These are phyloP conservation scores for Chrysophaeum taylorii DNA, from an alignment of 352 stramenopile species.

Conservation along the genomic window DNA sequence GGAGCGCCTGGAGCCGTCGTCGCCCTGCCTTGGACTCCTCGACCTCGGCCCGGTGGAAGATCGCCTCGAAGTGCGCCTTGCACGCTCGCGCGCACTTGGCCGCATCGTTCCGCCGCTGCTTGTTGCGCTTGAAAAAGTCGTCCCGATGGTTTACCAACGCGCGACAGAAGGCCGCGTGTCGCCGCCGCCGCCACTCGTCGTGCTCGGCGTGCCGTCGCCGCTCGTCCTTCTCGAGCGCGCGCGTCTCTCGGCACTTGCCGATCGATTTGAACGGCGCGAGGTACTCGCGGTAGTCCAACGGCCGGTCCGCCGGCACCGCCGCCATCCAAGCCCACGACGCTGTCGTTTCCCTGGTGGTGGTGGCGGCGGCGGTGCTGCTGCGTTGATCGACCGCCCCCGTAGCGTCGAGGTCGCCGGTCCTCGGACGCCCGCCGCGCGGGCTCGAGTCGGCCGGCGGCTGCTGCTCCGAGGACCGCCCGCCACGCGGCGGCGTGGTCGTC, in stretches of 20 bases:
- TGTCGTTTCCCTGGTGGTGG: too few relatives aligned
- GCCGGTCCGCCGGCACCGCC: background rate
- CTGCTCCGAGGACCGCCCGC: too few relatives aligned
- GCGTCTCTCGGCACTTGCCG: background rate
- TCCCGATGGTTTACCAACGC: background rate
- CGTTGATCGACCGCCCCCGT: too few relatives aligned
- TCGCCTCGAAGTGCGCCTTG: background rate
- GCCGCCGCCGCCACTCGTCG: background rate
- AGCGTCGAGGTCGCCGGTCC: too few relatives aligned
- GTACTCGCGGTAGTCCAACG: background rate
- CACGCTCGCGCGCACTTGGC: background rate
- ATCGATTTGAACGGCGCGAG: background rate
- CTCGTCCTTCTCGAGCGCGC: background rate
- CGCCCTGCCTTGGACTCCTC: background rate
- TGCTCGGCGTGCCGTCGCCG: background rate
- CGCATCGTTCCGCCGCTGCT: background rate
- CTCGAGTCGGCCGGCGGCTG: too few relatives aligned
- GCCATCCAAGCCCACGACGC: too few relatives aligned
- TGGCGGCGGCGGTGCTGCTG: too few relatives aligned
- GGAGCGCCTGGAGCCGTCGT: background rate
- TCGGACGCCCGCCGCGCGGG: too few relatives aligned
- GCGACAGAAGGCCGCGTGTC: background rate
- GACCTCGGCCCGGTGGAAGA: background rate
- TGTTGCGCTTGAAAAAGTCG: background rate
- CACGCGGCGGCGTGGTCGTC: too few relatives aligned